Percentiles rank a stretch among this genome's conserved stretches.
These are phyloP conservation scores for Lojkania enalia DNA, from an alignment of 2,329 filamentous ascomycete species.

Conservation along the genomic window DNA sequence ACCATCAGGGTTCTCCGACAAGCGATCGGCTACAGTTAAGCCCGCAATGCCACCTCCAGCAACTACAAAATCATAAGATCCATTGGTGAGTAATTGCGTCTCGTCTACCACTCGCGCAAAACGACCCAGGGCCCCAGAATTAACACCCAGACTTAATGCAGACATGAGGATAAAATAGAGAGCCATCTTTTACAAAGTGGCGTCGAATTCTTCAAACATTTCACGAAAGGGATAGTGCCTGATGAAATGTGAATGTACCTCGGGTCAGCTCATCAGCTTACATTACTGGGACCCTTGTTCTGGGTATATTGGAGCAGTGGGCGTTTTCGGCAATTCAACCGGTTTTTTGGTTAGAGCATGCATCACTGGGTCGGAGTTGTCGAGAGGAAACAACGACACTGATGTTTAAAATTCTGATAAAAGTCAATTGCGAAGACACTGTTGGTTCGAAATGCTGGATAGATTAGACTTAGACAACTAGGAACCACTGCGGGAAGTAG, in stretches of 20 bases:
- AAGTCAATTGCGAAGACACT: too few relatives aligned
- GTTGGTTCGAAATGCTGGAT: too few relatives aligned
- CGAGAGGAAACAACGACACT: too few relatives aligned
- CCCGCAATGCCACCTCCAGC: slow-evolving; percentile 32
- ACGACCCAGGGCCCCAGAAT: slow-evolving; percentile 8
- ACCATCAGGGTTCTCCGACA: slow-evolving; percentile 27
- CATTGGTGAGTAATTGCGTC: slow-evolving; percentile 10
- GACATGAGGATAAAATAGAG: background rate
- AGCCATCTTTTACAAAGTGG: too few relatives aligned
- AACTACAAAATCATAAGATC: slow-evolving; percentile 30
- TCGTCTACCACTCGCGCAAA: slow-evolving; percentile 13
- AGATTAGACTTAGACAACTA: too few relatives aligned
- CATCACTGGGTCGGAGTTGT: too few relatives aligned
- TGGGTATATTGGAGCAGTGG: background rate
- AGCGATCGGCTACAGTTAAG: slow-evolving; percentile 29
- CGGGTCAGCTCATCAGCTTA: background rate
- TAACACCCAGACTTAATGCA: background rate
- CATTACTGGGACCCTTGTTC: background rate
- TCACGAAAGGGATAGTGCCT: too few relatives aligned
- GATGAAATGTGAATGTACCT: too few relatives aligned
- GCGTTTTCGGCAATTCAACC: background rate
- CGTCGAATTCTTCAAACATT: too few relatives aligned
- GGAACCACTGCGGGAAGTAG: too few relatives aligned
- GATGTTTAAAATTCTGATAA: too few relatives aligned
- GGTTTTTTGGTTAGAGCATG: background rate